Conservation (phyloP, 2,329 filamentous ascomycete genomes). For the Arthrocladium fulminans region DNA sequence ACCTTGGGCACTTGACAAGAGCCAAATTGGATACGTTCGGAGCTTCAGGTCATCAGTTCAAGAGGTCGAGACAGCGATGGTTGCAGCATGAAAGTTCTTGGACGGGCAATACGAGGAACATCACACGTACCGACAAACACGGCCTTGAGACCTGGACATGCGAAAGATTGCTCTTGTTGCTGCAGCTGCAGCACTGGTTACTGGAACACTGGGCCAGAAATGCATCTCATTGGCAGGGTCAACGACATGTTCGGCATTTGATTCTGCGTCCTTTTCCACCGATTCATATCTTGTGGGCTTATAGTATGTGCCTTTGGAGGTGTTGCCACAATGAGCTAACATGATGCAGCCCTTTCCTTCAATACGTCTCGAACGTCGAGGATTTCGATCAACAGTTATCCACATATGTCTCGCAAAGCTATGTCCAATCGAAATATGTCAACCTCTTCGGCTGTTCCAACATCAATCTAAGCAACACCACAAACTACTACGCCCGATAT, state of each 20-base stretch:
- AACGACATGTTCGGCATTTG: conserved; percentile 62
- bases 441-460: conserved; percentile 69
- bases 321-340: conserved; percentile 23
- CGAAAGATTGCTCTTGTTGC: conserved; percentile 1
- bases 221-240: conserved; percentile 65
- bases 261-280: conserved; percentile 61
- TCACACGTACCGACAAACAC: conserved; percentile 1
- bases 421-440: conserved; percentile 72
- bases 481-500: conserved; percentile 81
- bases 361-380: conserved; percentile 63
- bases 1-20: not conserved
- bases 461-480: conserved; percentile 68
- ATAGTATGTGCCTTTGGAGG: conserved; percentile 48
- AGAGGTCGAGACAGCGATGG: not conserved
- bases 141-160: conserved; percentile 3
- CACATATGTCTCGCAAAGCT: conserved; percentile 64
- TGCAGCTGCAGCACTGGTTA: conserved; percentile 6
- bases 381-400: conserved; percentile 70
- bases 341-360: conserved; percentile 65
- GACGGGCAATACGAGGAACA: not conserved
- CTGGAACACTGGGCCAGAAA: not conserved
- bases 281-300: conserved; percentile 47
- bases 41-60: not conserved
- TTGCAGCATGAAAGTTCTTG: conserved; percentile 5
- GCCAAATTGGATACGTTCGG: not conserved